Evolutionary conservation across 2,329 filamentous ascomycete genomes (phyloP), one percentile per base, ranked within the genome.

Genomic region (Helotiales sp.): DNA sequence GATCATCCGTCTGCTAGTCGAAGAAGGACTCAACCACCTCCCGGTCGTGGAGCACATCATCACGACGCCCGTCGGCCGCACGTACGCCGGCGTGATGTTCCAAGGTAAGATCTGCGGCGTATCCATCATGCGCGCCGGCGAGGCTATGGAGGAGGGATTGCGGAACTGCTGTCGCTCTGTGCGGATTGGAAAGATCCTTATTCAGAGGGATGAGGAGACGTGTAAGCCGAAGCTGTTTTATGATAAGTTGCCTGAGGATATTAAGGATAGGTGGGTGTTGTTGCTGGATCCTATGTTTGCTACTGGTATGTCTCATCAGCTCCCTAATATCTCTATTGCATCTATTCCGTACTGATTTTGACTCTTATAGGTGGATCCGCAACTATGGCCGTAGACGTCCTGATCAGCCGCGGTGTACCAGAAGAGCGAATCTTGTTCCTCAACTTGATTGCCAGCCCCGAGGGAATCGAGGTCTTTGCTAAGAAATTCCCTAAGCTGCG

Each of bases 221-320:
- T 87, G 91, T 63, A 87, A 91, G 82, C 96, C 96, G 13, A 96
- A 93, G 79, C 86, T 99, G 11, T 99, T 98, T 80, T 99, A 98
- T 80, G 95, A 98, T 76, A 99, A 99, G 83, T 86, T 99, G 43
- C 96, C 96, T 6, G 91, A 93, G 77, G 96, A 99, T 78, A 97
- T 99, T 79, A 88, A 91, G 26, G 87, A 95, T 63, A 85, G 96
- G 79, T 99, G 96, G 94, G 95, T 97, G 40, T 83, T 99, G 68
- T 84, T 99, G 52, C 82, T 99, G 54, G 96, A 99, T 78, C 96
- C 96, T n/a, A 99, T 99, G 96, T 94, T 99, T 81, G 96, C 96
- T 66, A 99, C 96, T 73, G 94, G 93, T 94, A 81, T 75, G 84
- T 72, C 65, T 11, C 68, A 15, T 20, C 24, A 17, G 3, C 4